Base-by-base conservation (phyloP, 768 basidiomycete species). In the Suillus clintonianus region DNA sequence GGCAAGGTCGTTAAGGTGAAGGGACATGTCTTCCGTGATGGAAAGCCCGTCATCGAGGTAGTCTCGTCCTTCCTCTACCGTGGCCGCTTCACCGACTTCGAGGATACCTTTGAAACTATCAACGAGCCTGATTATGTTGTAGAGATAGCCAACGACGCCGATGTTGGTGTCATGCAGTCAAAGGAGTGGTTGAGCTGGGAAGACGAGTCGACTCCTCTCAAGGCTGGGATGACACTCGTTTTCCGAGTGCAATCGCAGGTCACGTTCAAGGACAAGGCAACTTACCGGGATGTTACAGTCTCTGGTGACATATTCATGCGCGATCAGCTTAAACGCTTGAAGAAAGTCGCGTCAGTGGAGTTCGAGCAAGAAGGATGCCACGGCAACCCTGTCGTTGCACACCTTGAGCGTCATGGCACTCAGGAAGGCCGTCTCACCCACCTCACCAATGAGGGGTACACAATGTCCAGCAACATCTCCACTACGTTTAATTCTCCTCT, bases 111-210 rank as follows among this genome's bases (percentile, higher is more conserved):
- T 77, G 95, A 98, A 77, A 90, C 89, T 14, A 83, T 90, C 50
- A 90, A 95, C 65, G 95, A 97, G 74, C 89, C 91, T 0, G 94
- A 96, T 68, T 97, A 97, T 76, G 74, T 88, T 34, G 89, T 99
- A 19, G 82, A 88, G 41, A 72, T 97, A 64, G 80, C 83, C 39
- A 88, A 83, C 6, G 90, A 94, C 67, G 91, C 94, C 3, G 85
- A 84, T 37, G 89, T 98, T 67, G 96, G 94, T 47, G 94, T 99
- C 19, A 81, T 99, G 7, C 88, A 91, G 73, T 94, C 93, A 53
- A 99, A 99, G 81, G 92, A 97, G 73, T 99, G 97, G 97, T 95
- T 99, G 78, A 88, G 90, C 57, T 99, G 96, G 97, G 89, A 91
- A 59, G 90, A 97, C 70, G 88, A 92, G 50, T 80, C 86, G 7